Percentiles rank a stretch among this genome's conserved stretches.
Evolutionary conservation across 345 rosid genomes (phyloP).

Genomic region (Pseudoturritis turrita): DNA sequence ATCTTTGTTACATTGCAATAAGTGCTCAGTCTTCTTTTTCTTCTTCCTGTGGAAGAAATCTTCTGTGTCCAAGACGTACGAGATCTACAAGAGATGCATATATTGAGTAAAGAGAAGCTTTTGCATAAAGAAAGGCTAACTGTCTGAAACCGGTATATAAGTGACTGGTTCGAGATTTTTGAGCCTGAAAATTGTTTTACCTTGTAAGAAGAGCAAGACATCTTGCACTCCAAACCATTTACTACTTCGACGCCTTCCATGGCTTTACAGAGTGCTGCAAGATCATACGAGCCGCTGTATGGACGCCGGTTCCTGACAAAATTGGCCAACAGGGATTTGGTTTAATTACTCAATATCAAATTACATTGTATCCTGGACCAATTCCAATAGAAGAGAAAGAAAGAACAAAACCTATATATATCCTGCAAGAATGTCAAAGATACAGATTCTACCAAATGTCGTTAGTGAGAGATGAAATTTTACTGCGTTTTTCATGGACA

Average conservation of each 20-base stretch:
- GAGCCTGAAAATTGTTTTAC: conserved; percentile 29
- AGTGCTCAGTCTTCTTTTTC: conserved; percentile 21
- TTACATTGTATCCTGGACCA: background rate
- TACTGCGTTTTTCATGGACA: background rate
- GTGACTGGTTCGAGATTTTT: background rate
- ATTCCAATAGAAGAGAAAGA: background rate
- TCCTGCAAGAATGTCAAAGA: background rate
- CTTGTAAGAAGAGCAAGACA: conserved; percentile 86
- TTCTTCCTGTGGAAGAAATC: conserved; percentile 52
- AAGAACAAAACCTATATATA: background rate
- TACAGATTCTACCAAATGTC: background rate
- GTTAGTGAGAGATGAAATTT: too few relatives aligned
- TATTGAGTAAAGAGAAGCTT: background rate
- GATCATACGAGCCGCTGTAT: conserved; percentile 48
- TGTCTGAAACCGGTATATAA: background rate
- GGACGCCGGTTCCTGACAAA: conserved; percentile 64
- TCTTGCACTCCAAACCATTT: conserved; percentile 91
- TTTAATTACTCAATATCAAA: background rate
- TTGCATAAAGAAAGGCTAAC: background rate
- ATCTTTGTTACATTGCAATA: conserved; percentile 20
- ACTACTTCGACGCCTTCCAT: conserved; percentile 63
- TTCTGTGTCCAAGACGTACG: conserved; percentile 58
- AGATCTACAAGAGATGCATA: conserved; percentile 37
- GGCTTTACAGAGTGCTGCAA: conserved; percentile 52
- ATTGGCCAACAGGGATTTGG: background rate